phyloP scores from a whole-genome alignment of 164 flowering plant species.

The Nelumbo lutea region DNA sequence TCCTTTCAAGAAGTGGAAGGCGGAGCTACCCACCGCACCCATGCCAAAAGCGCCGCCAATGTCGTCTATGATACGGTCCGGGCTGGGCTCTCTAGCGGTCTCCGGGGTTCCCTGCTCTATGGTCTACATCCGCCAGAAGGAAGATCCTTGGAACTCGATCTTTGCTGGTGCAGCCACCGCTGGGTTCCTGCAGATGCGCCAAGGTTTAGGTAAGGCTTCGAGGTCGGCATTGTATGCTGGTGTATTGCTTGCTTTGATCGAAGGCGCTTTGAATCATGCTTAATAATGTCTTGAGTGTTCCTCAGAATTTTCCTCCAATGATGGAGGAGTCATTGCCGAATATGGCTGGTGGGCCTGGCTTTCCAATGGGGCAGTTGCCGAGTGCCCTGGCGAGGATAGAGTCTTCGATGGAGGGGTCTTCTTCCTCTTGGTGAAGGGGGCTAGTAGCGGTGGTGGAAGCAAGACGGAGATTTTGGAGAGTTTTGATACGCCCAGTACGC shows the following conservation, averaged over 20 bases:
- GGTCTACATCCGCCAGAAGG: slow-evolving; percentile 86
- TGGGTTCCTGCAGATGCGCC: slow-evolving; percentile 87
- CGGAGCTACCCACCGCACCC: too few relatives aligned
- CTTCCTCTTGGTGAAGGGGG: slow-evolving; percentile 41
- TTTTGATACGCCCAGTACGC: slow-evolving; percentile 50
- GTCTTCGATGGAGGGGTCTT: slow-evolving; percentile 11
- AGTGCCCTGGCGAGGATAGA: not conserved
- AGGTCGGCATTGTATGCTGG: slow-evolving; percentile 72
- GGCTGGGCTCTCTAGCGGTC: slow-evolving; percentile 52
- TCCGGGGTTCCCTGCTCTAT: slow-evolving; percentile 85
- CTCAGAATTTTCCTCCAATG: slow-evolving; percentile 40
- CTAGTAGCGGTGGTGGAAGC: slow-evolving; percentile 8
- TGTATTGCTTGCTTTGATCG: slow-evolving; percentile 62
- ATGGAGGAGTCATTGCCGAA: slow-evolving; percentile 43
- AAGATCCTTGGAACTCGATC: slow-evolving; percentile 95
- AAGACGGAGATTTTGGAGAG: slow-evolving; percentile 66
- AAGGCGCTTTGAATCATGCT: slow-evolving; percentile 80
- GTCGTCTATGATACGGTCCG: too few relatives aligned
- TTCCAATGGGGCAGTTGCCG: slow-evolving; percentile 28
- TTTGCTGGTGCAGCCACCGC: slow-evolving; percentile 93
- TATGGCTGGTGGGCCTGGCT: slow-evolving; percentile 25
- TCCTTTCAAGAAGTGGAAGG: too few relatives aligned
- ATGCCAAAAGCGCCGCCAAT: too few relatives aligned
- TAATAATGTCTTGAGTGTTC: slow-evolving; percentile 44
- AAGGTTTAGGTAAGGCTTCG: slow-evolving; percentile 53